Evolutionary conservation across 805 yeast species (phyloP), one percentile per base, ranked within the genome.

Genomic region (Saccharomycopsis oosterbeekiorum): DNA sequence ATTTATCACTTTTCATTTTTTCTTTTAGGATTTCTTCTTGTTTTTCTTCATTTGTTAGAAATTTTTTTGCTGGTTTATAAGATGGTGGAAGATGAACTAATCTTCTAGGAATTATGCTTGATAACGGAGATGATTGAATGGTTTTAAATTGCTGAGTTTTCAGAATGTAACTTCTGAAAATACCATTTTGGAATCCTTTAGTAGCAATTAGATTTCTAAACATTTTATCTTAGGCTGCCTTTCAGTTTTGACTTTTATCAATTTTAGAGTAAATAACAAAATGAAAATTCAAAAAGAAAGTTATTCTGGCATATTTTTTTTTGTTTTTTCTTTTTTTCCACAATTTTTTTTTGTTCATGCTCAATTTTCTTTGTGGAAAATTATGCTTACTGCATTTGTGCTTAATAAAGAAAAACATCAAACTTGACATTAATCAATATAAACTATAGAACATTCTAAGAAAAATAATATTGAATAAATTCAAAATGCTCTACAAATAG

Each of bases 1-100:
- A 67, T 58, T 72, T 70, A 2, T 67, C 67, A 0, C 79, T 75
- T 34, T 58, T 60, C 65, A 60, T 63, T 26, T 55, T 54, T 40
- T 63, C 62, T 11, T 42, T 19, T 6, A 60, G 26, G 24, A 39
- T 12, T 15, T 57, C 60, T 41, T 60, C 63, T 29, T 58, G 37
- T 42, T 51, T 34, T 56, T 63, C 59, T 14, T 58, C 63, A n/a
- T 53, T 47, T 21, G 34, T 47, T 26, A 47, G 21, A 47, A 47
- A 47, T n/a, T 47, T 47, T 15, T 47, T 47, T 12, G 12, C n/a
- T 47, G 53, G 53, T 47, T 47, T 47, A 47, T 47, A 47, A 6
- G 53, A 47, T 24, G 53, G 53, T 21, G 53, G 53, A 21, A 47
- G 53, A 47, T 47, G 53, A 47, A 24, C 53, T 12, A 47, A 15